Conservation (phyloP, 805 yeast species). For the Ogataea naganishii region DNA sequence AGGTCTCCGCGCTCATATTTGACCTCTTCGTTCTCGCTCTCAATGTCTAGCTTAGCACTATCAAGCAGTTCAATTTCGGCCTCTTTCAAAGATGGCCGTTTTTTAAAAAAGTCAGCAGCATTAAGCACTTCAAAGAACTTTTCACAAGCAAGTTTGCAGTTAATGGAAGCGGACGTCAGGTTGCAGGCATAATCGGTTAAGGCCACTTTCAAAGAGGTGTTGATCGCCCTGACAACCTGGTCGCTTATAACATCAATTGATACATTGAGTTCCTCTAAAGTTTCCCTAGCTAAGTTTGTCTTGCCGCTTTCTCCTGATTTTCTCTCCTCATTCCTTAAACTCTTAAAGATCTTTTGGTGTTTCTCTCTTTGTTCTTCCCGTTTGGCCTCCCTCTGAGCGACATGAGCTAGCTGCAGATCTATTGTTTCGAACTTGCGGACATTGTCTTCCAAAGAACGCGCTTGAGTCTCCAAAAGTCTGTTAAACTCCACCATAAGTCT, state of each 20-base stretch:
- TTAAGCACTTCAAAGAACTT: slow-evolving; percentile 19
- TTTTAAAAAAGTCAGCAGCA: no score
- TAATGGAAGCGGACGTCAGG: slow-evolving; percentile 22
- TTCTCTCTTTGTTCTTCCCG: slow-evolving; percentile 28
- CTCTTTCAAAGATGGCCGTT: no score
- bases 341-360: slow-evolving; percentile 28
- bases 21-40: no score
- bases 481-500: slow-evolving; percentile 31
- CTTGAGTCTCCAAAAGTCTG: slow-evolving; percentile 28
- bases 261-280: slow-evolving; percentile 40
- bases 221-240: slow-evolving; percentile 40
- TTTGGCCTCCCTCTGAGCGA: slow-evolving; percentile 42
- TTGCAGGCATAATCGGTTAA: slow-evolving; percentile 32
- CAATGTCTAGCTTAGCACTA: no score
- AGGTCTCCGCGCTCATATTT: no score
- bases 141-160: slow-evolving; percentile 20
- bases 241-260: slow-evolving; percentile 44
- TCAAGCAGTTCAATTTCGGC: no score
- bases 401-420: slow-evolving; percentile 33
- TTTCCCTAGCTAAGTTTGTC: slow-evolving; percentile 37
- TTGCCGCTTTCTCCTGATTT: slow-evolving; percentile 37
- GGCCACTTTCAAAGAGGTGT: slow-evolving; percentile 34
- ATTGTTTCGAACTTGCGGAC: slow-evolving; percentile 35
- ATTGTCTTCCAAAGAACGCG: slow-evolving; percentile 25
- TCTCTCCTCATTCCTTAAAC: slow-evolving; percentile 33